Evolutionary conservation across 2,329 filamentous ascomycete genomes (phyloP).

Genomic region (Sporothrix pallida): DNA sequence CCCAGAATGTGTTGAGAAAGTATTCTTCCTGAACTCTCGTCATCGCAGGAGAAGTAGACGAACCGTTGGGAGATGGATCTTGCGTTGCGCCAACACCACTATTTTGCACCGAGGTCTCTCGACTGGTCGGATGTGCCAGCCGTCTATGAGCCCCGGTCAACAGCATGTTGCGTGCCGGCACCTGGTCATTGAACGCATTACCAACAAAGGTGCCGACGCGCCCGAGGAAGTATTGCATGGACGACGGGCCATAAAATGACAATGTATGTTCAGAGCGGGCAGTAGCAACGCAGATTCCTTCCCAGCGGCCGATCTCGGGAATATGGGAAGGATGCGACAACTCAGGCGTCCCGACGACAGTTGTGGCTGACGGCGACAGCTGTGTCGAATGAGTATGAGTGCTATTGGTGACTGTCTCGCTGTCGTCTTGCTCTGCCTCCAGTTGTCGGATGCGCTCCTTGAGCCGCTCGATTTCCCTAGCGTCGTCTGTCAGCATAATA

Average conservation of each 20-base stretch:
- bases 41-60: slow-evolving; percentile 38
- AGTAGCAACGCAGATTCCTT: slow-evolving; percentile 47
- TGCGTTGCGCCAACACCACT: not conserved
- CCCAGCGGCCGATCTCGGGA: slow-evolving; percentile 37
- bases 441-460: slow-evolving; percentile 27
- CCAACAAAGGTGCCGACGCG: slow-evolving; percentile 49
- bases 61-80: not conserved
- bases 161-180: slow-evolving; percentile 31
- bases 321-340: not conserved
- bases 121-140: slow-evolving; percentile 29
- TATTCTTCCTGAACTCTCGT: slow-evolving; percentile 49
- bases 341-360: not conserved
- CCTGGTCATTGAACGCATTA: slow-evolving; percentile 43
- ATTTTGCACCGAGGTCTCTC: not conserved
- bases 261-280: slow-evolving; percentile 45
- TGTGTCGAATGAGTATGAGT: not conserved
- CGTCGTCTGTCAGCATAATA: not conserved
- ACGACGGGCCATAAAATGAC: slow-evolving; percentile 53
- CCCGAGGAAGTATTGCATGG: slow-evolving; percentile 53
- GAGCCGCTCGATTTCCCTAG: slow-evolving; percentile 27
- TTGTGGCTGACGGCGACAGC: not conserved
- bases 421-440: slow-evolving; percentile 13
- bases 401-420: not conserved
- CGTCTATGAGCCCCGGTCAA: slow-evolving; percentile 35
- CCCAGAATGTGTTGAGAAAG: slow-evolving; percentile 51